These are phyloP conservation scores for Spinellus fusiger DNA, from an alignment of 192 early-diverging fungal species.

Conservation along the genomic window DNA sequence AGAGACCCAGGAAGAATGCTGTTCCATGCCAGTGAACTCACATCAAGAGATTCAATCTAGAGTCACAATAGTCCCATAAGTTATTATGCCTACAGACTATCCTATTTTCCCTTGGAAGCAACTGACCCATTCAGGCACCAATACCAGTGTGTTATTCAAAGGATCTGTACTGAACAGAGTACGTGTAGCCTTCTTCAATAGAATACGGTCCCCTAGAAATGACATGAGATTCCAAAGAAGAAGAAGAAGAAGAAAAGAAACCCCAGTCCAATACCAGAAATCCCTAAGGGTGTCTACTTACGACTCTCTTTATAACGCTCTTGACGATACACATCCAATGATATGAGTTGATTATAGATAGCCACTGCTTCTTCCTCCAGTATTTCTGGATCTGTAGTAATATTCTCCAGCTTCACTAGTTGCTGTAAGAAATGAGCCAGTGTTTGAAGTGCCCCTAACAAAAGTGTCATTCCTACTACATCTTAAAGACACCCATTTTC, in stretches of 20 bases:
- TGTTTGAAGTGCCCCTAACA: conserved; percentile 55
- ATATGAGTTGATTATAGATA: conserved; percentile 42
- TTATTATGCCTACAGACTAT: background rate
- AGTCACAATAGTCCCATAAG: background rate
- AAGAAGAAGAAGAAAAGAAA: background rate
- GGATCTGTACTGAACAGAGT: background rate
- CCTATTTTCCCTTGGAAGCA: background rate
- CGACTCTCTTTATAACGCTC: conserved; percentile 53
- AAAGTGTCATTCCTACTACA: background rate
- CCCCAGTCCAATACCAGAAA: background rate
- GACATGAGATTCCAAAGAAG: background rate
- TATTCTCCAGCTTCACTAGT: conserved; percentile 26
- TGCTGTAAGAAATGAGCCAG: conserved; percentile 46
- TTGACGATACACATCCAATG: conserved; percentile 46
- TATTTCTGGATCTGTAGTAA: conserved; percentile 12
- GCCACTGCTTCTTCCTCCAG: conserved; percentile 31
- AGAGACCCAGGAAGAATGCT: background rate
- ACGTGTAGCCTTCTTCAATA: background rate
- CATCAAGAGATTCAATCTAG: background rate
- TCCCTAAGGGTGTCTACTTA: conserved; percentile 28
- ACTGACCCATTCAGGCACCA: background rate
- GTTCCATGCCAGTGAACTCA: background rate
- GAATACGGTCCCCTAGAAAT: background rate
- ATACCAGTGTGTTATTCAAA: background rate
- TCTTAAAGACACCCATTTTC: no score